Evolutionary conservation across 163 green algal species (phyloP).

Genomic region (Trebouxia gelatinosa): DNA sequence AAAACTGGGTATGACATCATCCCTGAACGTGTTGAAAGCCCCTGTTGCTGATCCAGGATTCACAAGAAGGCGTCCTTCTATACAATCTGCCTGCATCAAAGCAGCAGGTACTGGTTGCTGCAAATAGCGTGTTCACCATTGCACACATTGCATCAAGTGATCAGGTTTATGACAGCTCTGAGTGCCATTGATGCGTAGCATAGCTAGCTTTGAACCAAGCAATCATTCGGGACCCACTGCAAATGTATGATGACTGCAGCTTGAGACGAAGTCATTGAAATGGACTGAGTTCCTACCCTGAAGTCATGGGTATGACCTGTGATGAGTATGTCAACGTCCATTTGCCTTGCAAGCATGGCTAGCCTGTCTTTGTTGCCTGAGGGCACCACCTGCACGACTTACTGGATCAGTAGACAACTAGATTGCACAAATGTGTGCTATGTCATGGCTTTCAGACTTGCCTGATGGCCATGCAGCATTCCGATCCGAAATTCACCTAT

Average conservation of each 20-base stretch:
- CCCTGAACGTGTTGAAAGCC: slow-evolving; percentile 64
- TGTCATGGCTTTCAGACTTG: too few species aligned
- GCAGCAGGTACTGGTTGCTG: neutral
- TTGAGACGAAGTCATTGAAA: too few species aligned
- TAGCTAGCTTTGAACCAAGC: too few species aligned
- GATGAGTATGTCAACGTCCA: slow-evolving; percentile 91
- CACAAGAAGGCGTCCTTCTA: slow-evolving; percentile 80
- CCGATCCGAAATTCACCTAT: slow-evolving; percentile 85
- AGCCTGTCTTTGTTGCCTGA: slow-evolving; percentile 78
- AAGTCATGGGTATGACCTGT: slow-evolving; percentile 90
- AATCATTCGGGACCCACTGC: too few species aligned
- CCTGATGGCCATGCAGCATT: slow-evolving; percentile 89
- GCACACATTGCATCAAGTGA: neutral
- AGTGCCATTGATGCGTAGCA: too few species aligned
- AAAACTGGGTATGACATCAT: slow-evolving; percentile 77
- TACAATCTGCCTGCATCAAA: slow-evolving; percentile 12
- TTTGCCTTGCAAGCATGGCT: slow-evolving; percentile 75
- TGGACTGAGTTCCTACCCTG: slow-evolving; percentile 51
- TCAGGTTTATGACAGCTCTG: neutral
- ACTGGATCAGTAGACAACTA: too few species aligned
- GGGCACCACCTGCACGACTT: slow-evolving; percentile 85
- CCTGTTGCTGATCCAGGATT: slow-evolving; percentile 93
- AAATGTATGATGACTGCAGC: too few species aligned
- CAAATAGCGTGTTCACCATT: too few species aligned
- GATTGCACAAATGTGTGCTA: too few species aligned